Conservation (phyloP, 169 alveolate species). For the Plasmodium berghei region DNA sequence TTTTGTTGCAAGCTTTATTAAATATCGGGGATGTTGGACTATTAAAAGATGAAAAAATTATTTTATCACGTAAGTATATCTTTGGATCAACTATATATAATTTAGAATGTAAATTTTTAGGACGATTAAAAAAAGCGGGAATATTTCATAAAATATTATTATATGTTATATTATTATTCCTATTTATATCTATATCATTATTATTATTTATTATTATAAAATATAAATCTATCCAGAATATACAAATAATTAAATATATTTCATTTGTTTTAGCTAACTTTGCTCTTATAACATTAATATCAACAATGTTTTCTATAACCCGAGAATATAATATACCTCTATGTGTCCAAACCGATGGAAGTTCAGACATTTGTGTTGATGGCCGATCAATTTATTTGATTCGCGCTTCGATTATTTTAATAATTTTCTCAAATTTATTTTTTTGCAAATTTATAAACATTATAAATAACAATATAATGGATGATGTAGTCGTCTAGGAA, state of each 20-base stretch:
- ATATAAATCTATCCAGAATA: slow-evolving; percentile 9
- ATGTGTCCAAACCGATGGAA: slow-evolving; percentile 72
- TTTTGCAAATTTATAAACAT: slow-evolving; percentile 50
- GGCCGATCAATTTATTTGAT: slow-evolving; percentile 42
- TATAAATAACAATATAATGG: not conserved
- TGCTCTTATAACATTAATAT: slow-evolving; percentile 52
- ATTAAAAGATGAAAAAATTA: slow-evolving; percentile 40
- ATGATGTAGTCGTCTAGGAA: slow-evolving; percentile 19
- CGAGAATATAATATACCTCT: slow-evolving; percentile 67
- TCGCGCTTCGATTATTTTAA: slow-evolving; percentile 41
- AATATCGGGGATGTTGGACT: slow-evolving; percentile 70
- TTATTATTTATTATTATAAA: slow-evolving; percentile 11
- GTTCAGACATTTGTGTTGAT: slow-evolving; percentile 69
- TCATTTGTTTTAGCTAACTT: slow-evolving; percentile 48
- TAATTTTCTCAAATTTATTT: slow-evolving; percentile 57
- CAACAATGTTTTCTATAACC: slow-evolving; percentile 45
- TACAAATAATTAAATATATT: slow-evolving; percentile 16
- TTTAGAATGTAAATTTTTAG: slow-evolving; percentile 71
- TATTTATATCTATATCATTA: slow-evolving; percentile 31
- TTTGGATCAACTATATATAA: slow-evolving; percentile 72
- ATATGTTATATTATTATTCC: slow-evolving; percentile 30
- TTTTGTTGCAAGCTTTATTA: slow-evolving; percentile 10
- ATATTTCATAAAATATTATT: slow-evolving; percentile 35
- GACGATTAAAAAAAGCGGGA: slow-evolving; percentile 54
- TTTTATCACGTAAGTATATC: slow-evolving; percentile 42